Evolutionary conservation across 2,329 filamentous ascomycete genomes (phyloP), one percentile per base, ranked within the genome.

Genomic region (Penicillium sp.): DNA sequence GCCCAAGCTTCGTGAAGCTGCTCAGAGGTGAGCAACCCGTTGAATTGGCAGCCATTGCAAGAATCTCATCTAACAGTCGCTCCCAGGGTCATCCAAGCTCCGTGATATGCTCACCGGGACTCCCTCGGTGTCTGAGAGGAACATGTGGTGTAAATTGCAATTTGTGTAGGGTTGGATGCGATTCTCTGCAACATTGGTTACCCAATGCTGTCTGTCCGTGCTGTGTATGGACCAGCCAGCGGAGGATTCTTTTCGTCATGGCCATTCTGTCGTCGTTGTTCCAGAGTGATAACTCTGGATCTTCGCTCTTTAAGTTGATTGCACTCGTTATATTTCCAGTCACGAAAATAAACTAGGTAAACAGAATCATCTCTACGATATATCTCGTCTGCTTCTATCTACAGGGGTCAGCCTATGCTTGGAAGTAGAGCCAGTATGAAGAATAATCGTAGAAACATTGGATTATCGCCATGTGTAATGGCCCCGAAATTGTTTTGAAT

Each of bases 41-140:
- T 16, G 3, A 12, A 9, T 20, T 11, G 17, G 12, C n/a, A 14
- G 8, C 8, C 6, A 8, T 11, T 7, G 6, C 14, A 12, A 2
- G 10, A 2, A 23, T 17, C 6, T 26, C 11, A 31, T 14, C 25
- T 27, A 27, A 27, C 25, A 22, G 6, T 27, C 10, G 7, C 16
- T 15, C 13, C 32, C 17, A 68, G 64, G 64, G 57, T 62, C 64
- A 66, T 68, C 65, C 63, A 66, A 65, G 61, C 64, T 68, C 58
- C 60, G 55, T 56, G 57, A 53, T 47, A 55, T 60, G 44, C 51
- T 55, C 47, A 59, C 54, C 48, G 45, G 50, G 46, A 43, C 50
- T 30, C 45, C 46, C 47, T 56, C 55, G 30, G 50, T 37, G 44
- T 39, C 44, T 47, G 46, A 52, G 45, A 49, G 39, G 48, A 48